These are phyloP conservation scores for Aspergillus transmontanensis DNA, from an alignment of 2,329 filamentous ascomycete species.

Conservation along the genomic window DNA sequence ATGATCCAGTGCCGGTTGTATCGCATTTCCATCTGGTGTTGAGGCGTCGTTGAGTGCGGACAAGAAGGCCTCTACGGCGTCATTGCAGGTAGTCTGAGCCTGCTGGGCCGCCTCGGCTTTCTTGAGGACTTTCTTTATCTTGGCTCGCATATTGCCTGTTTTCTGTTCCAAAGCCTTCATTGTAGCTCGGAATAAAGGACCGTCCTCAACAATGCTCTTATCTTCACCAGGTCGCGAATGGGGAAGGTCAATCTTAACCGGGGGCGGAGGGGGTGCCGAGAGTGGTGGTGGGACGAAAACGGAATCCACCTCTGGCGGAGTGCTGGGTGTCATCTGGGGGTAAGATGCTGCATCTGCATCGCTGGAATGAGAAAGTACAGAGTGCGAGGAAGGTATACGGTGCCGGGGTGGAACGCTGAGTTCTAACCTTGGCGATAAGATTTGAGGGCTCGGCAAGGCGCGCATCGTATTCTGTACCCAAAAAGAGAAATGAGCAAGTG, in stretches of 20 bases:
- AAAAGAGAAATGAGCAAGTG: constrained; percentile 89
- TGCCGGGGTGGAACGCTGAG: constrained; percentile 73
- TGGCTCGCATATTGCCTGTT: constrained; percentile 87
- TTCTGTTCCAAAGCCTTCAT: constrained; percentile 97
- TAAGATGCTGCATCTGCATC: constrained; percentile 60
- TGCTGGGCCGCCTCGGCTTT: constrained; percentile 85
- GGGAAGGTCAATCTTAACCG: constrained; percentile 82
- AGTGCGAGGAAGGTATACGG: constrained; percentile 83
- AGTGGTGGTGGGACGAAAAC: constrained; percentile 25
- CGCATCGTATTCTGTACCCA: constrained; percentile 68
- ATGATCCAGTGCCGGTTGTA: constrained; percentile 95
- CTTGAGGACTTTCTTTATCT: constrained; percentile 95
- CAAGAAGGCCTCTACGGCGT: constrained; percentile 79
- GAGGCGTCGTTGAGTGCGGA: constrained; percentile 85
- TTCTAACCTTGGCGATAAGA: constrained; percentile 72
- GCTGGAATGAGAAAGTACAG: constrained; percentile 79
- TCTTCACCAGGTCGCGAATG: constrained; percentile 85
- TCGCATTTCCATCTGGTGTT: constrained; percentile 88
- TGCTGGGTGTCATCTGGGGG: constrained; percentile 26
- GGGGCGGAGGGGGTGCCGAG: constrained; percentile 30
- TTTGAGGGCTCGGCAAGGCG: constrained; percentile 55
- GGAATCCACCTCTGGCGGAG: constrained; percentile 35
- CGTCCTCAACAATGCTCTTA: constrained; percentile 82
- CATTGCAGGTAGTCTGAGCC: constrained; percentile 81
- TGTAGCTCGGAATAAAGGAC: constrained; percentile 91